phyloP scores from a whole-genome alignment of 1,139 yeast genomes.

The Suhomyces taliae region DNA sequence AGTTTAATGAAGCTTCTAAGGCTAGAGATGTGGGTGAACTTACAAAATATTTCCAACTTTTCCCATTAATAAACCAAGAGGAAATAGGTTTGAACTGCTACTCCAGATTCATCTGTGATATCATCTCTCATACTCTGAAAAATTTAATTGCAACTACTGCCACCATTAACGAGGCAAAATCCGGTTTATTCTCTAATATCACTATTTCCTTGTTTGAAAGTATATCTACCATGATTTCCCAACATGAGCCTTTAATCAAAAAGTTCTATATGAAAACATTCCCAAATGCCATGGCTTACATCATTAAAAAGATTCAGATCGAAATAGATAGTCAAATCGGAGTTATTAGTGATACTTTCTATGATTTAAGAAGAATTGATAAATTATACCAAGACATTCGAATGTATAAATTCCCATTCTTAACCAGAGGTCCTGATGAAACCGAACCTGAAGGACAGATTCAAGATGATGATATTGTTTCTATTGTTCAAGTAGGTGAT shows the following conservation, averaged over 20 bases:
- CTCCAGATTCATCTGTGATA: constrained; percentile 80
- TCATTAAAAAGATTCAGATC: constrained; percentile 71
- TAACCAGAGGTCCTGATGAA: constrained; percentile 28
- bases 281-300: constrained; percentile 59
- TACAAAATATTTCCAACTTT: constrained; percentile 78
- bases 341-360: constrained; percentile 80
- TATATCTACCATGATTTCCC: constrained; percentile 79
- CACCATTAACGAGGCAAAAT: constrained; percentile 34
- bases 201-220: constrained; percentile 78
- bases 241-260: constrained; percentile 78
- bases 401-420: constrained; percentile 55
- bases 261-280: constrained; percentile 61
- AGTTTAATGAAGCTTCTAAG: constrained; percentile 70
- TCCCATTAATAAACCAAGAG: constrained; percentile 80
- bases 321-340: constrained; percentile 94
- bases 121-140: constrained; percentile 78
- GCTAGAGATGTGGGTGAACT: constrained; percentile 65
- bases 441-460: constrained; percentile 7
- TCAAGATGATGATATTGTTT: constrained; percentile 33
- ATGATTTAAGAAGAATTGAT: constrained; percentile 66
- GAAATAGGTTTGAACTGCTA: constrained; percentile 76
- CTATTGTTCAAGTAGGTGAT: constrained; percentile 55
- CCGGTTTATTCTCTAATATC: constrained; percentile 63
- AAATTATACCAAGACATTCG: constrained; percentile 57
- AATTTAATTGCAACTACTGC: constrained; percentile 47